A percentile compares a stretch with the other conserved stretches of the same genome.
Conservation (phyloP, 2,329 filamentous ascomycete species). For the Cladosporium oxysporum region DNA sequence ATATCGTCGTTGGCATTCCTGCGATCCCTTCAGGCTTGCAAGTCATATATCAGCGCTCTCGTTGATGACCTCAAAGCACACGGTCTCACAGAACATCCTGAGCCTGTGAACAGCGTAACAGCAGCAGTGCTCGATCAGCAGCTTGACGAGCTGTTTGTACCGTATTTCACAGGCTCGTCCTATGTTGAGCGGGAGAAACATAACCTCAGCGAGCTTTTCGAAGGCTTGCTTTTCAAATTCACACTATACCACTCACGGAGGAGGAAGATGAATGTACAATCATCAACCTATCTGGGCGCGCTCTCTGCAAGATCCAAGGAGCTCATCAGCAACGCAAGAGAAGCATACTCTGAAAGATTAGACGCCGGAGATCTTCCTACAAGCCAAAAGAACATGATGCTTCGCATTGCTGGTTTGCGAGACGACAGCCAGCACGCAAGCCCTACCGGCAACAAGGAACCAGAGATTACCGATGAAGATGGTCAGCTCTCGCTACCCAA, state of each 20-base stretch:
- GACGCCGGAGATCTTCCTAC: constrained; percentile 85
- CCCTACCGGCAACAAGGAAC: constrained; percentile 63
- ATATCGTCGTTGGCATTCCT: constrained; percentile 91
- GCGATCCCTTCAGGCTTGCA: constrained; percentile 84
- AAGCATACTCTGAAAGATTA: constrained; percentile 85
- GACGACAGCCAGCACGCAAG: constrained; percentile 61
- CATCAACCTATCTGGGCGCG: constrained; percentile 85
- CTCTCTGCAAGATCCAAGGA: constrained; percentile 88
- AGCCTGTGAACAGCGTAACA: constrained; percentile 83
- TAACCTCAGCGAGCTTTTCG: constrained; percentile 78
- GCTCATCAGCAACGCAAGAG: constrained; percentile 81
- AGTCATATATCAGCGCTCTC: constrained; percentile 81
- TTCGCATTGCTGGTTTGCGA: constrained; percentile 80
- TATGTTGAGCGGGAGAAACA: constrained; percentile 67
- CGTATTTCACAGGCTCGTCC: constrained; percentile 65
- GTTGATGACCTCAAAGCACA: constrained; percentile 94
- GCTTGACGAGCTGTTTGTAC: constrained; percentile 66
- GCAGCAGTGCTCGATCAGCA: constrained; percentile 69
- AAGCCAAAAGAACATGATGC: constrained; percentile 86
- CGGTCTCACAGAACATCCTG: constrained; percentile 91
- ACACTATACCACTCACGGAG: constrained; percentile 88
- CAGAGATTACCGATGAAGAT: constrained; percentile 88
- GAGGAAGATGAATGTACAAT: constrained; percentile 70
- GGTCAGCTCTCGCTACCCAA: constrained; percentile 79
- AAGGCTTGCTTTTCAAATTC: constrained; percentile 92